Base-by-base conservation (phyloP, 192 early-diverging fungal genomes). In the Backusella psychrophila region DNA sequence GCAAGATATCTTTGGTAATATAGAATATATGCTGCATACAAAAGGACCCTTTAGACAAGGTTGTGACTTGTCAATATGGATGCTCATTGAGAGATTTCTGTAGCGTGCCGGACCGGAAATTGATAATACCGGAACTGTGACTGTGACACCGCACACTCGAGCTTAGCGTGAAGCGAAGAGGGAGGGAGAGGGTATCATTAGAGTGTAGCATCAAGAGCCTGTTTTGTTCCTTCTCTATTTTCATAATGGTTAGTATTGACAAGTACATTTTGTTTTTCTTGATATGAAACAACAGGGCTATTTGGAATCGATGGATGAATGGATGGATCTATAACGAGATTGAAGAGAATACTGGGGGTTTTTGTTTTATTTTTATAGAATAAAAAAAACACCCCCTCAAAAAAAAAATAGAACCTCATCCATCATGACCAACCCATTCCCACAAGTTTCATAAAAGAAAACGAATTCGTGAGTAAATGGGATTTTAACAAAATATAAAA, bases 231-330 rank as follows among this genome's bases (percentile, higher is more conserved):
- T 71, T 71, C 70, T 71, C 70, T 71, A 71, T 41, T 41, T 71
- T 71, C 39, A 71, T 39, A 8, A 71, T 71, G 70, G 70, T 71
- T 71, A 71, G 70, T 71, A 71, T 71, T 49, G 35, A 69, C 38
- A 63, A 35, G 21, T 38, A 36, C n/a, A 38, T 23, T 69, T 39
- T 69, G 21, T 35, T 39, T 35, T 41, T 38, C 68, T 39, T 69
- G 68, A 69, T 11, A 33, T 41, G 26, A 49, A 46, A 71, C 26
- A 41, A 33, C 17, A 31, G 29, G 12, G 42, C 19, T 71, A 17
- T 44, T 46, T 29, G 42, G 8, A 71, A 71, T 49, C 15, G 70
- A 71, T 71, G 35, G 70, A 44, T 49, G 23, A 71, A 49, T 49
- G 39, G 70, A 71, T 71, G n/a, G 26, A 29, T 71, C 35, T 11